phyloP scores from a whole-genome alignment of 352 stramenopile genomes.

The Globisporangium apiculatum region DNA sequence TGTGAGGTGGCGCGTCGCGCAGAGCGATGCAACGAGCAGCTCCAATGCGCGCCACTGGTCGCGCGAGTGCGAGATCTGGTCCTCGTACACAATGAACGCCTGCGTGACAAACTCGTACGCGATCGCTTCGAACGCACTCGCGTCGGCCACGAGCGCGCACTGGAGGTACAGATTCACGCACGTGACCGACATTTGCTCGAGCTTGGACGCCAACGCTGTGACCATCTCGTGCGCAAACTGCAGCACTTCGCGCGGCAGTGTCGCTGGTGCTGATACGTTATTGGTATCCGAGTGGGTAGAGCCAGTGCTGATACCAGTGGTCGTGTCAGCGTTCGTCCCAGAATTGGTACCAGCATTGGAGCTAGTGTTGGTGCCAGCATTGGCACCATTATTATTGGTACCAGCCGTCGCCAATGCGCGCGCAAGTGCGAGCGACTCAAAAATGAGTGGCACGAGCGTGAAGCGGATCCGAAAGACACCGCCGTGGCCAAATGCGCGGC shows the following conservation, averaged over 20 bases:
- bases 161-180: conserved; percentile 94
- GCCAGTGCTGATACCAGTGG: too few relatives aligned
- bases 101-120: conserved; percentile 96
- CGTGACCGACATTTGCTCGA: conserved; percentile 60
- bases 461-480: conserved; percentile 85
- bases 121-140: conserved; percentile 84
- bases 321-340: too few relatives aligned
- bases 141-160: conserved; percentile 86
- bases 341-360: neutral
- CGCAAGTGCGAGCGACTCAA: conserved; percentile 82
- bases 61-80: conserved; percentile 90
- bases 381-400: conserved; percentile 4
- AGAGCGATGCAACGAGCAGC: conserved; percentile 86
- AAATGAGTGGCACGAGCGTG: conserved; percentile 93
- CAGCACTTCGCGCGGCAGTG: conserved; percentile 91
- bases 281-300: too few relatives aligned
- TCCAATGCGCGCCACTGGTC: conserved; percentile 88
- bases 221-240: conserved; percentile 98
- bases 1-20: conserved; percentile 72
- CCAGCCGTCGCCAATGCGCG: conserved; percentile 24
- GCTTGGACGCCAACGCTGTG: conserved; percentile 83
- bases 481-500: conserved; percentile 77
- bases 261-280: neutral
- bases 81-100: conserved; percentile 96
- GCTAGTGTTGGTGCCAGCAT: neutral